These are phyloP conservation scores for Lactarius sp. DNA, from an alignment of 768 basidiomycete species.

Conservation along the genomic window DNA sequence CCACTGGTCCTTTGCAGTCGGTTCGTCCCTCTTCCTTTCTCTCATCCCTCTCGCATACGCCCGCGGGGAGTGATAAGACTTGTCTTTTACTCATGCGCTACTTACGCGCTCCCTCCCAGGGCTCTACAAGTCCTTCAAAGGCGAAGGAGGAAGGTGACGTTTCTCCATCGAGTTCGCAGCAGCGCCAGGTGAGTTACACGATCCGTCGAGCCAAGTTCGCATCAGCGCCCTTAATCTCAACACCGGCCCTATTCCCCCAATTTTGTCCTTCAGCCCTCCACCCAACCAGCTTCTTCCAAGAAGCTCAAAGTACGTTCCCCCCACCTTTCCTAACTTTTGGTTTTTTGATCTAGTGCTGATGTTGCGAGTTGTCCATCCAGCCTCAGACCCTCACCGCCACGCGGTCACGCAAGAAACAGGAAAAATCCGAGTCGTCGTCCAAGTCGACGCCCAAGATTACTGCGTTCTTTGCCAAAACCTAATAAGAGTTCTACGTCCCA, in stretches of 20 bases:
- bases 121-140: background rate
- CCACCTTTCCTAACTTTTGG: no score
- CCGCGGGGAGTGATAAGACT: background rate
- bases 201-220: background rate
- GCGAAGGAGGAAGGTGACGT: background rate
- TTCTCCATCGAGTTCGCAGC: conserved; percentile 7
- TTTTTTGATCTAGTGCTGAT: background rate
- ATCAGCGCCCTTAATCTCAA: background rate
- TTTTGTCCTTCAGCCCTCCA: background rate
- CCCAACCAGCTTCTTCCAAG: background rate
- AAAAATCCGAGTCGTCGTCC: background rate
- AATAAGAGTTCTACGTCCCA: background rate
- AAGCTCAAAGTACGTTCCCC: conserved; percentile 4
- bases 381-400: background rate
- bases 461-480: conserved; percentile 23
- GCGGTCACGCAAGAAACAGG: conserved; percentile 19
- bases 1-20: background rate
- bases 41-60: no score
- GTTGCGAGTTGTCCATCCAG: background rate
- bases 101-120: background rate
- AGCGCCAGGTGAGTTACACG: conserved; percentile 5
- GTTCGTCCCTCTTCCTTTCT: background rate
- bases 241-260: background rate
- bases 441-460: conserved; percentile 23
- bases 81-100: background rate